Evolutionary conservation across 495 filamentous ascomycete species (phyloP).

Genomic region (Aspergillus avenaceus): DNA sequence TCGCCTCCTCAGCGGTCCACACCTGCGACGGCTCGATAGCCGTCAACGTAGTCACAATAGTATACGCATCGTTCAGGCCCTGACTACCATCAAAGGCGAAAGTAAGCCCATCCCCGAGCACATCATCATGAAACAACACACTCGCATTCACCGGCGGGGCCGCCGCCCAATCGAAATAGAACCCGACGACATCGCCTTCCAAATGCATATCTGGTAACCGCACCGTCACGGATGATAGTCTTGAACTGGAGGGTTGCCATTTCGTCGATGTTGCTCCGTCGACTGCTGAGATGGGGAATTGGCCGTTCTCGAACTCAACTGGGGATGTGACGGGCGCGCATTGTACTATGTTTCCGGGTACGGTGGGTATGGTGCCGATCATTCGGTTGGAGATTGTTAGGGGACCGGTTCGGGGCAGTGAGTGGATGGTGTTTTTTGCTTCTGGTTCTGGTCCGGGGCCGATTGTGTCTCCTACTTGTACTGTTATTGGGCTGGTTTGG

Average conservation of each 20-base stretch:
- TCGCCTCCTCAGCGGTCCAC: constrained; percentile 26
- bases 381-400: constrained; percentile 58
- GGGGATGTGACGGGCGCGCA: constrained; percentile 53
- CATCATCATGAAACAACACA: constrained; percentile 52
- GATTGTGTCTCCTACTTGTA: too few species aligned
- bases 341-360: constrained; percentile 61
- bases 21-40: constrained; percentile 36
- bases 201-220: constrained; percentile 42
- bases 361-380: constrained; percentile 40
- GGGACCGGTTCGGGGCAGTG: constrained; percentile 45
- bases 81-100: constrained; percentile 7
- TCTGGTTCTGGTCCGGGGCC: constrained; percentile 20
- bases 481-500: constrained; percentile 45
- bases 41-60: constrained; percentile 14
- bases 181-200: constrained; percentile 40
- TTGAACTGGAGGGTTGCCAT: constrained; percentile 62
- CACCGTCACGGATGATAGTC: constrained; percentile 44
- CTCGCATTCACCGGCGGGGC: constrained; percentile 54
- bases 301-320: constrained; percentile 54
- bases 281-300: constrained; percentile 67
- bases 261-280: constrained; percentile 67
- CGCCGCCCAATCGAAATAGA: constrained; percentile 66
- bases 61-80: constrained; percentile 4
- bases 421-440: constrained; percentile 36
- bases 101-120: constrained; percentile 12